Evolutionary conservation across 768 basidiomycete species (phyloP), one percentile per base, ranked within the genome.

Genomic region (Tylopilus cervinicoccineus): DNA sequence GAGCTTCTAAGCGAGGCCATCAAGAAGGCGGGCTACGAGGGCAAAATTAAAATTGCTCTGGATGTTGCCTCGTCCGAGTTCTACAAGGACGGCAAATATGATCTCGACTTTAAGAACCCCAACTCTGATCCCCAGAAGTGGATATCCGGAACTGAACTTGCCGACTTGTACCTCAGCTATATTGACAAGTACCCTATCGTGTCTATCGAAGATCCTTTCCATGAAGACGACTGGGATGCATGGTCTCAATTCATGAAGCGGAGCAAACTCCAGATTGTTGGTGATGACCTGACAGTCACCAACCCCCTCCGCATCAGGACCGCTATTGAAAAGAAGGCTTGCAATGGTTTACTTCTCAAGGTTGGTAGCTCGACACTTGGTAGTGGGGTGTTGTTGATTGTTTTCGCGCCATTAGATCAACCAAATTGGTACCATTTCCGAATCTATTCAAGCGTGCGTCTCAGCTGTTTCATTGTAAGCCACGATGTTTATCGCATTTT

Each of bases 11-110:
- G 81, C 36, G 92, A 95, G 69, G 96, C 96, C 61, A 98, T 99
- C 78, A 86, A 89, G 72, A 90, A 93, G 76, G 94, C 96, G 22
- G 96, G 96, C 34, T 97, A 96, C 71, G 89, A 95, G 69, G 96
- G 93, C 66, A 96, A 96, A 77, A 86, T 99, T 74, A 90, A 97
- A 74, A 98, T 99, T 69, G 95, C 88, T 51, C 89, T 99, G 57
- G 95, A 96, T 63, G 94, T 96, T 57, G 96, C 96, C 47, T 96
- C 94, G 2, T 97, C 95, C 70, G 96, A 99, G 72, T 99, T 99
- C 80, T 99, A 92, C 86, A 98, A 96, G 83, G 93, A 97, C 6
- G 95, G 94, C 61, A 97, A 97, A 76, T 99, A 99, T 72, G 95
- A 98, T 66, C 74, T 98, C 53, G 93, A 97, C 78, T 93, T 93